phyloP scores from a whole-genome alignment of 208 protist genomes.

The Wallacemonas collosoma region DNA sequence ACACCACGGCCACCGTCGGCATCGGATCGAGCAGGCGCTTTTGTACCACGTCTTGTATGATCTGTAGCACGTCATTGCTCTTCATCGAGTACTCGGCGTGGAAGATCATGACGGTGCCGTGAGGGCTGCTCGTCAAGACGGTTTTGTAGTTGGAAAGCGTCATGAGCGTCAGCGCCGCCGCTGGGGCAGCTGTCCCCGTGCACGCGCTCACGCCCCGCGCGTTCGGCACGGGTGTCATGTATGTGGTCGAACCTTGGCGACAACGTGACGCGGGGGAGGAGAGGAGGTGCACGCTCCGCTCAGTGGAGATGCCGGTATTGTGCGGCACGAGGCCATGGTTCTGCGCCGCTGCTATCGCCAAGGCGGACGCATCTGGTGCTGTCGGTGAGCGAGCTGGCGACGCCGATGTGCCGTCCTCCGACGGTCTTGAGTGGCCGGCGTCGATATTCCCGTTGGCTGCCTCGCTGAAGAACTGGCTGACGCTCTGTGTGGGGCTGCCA shows the following conservation, averaged over 20 bases:
- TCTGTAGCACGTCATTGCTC: slow-evolving; percentile 56
- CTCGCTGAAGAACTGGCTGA: slow-evolving; percentile 8
- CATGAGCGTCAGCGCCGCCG: slow-evolving; percentile 35
- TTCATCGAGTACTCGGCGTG: slow-evolving; percentile 79
- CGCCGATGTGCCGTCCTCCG: not conserved
- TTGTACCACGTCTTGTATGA: slow-evolving; percentile 61
- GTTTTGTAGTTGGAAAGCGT: slow-evolving; percentile 56
- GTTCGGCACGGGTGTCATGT: not conserved
- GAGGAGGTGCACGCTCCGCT: too few relatives aligned
- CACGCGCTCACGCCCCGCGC: too few relatives aligned
- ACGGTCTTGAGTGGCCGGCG: not conserved
- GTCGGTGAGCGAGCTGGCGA: not conserved
- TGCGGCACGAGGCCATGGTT: too few relatives aligned
- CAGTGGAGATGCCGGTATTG: too few relatives aligned
- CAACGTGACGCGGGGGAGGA: not conserved
- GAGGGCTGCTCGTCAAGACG: slow-evolving; percentile 41
- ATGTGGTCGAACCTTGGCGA: not conserved
- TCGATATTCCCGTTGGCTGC: not conserved
- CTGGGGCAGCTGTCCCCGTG: too few relatives aligned
- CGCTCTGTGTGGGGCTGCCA: slow-evolving; percentile 7
- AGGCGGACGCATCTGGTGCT: not conserved
- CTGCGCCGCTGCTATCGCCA: too few relatives aligned
- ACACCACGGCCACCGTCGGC: slow-evolving; percentile 77
- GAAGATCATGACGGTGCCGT: slow-evolving; percentile 78
- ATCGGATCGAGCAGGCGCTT: slow-evolving; percentile 60